phyloP scores from a whole-genome alignment of 2,329 filamentous ascomycete genomes.

The Acrodontium crateriforme region DNA sequence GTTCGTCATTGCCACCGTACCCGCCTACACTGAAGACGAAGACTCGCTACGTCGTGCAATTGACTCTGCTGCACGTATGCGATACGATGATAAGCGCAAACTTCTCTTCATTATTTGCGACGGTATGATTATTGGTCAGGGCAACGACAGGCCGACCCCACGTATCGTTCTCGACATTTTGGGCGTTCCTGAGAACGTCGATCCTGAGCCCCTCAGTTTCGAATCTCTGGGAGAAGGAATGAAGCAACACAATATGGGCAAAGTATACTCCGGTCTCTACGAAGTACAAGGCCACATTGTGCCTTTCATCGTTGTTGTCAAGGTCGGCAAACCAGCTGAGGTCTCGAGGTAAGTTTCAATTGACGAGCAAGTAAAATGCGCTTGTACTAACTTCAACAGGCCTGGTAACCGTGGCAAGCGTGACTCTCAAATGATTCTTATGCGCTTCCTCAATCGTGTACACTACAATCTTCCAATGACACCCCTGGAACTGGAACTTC shows the following conservation, averaged over 20 bases:
- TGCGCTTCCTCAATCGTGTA: conserved; percentile 98
- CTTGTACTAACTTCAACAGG: conserved; percentile 20
- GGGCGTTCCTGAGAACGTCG: conserved; percentile 81
- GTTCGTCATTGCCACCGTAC: conserved; percentile 95
- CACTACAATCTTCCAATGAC: conserved; percentile 97
- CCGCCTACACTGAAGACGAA: conserved; percentile 95
- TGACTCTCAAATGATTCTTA: conserved; percentile 95
- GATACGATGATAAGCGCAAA: conserved; percentile 92
- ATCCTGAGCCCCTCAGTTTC: conserved; percentile 92
- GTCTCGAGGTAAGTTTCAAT: conserved; percentile 34
- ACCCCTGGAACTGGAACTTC: conserved; percentile 92
- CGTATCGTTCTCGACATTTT: conserved; percentile 95
- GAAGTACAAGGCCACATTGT: conserved; percentile 97
- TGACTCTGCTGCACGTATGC: conserved; percentile 88
- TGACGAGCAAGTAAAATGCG: no score
- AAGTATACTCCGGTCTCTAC: conserved; percentile 94
- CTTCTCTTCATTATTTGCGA: conserved; percentile 85
- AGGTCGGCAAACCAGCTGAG: conserved; percentile 78
- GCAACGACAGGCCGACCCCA: conserved; percentile 90
- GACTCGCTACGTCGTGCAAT: conserved; percentile 94
- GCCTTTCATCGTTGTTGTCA: conserved; percentile 91
- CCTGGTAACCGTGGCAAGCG: conserved; percentile 97
- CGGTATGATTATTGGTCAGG: conserved; percentile 98
- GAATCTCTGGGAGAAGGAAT: conserved; percentile 89
- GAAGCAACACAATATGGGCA: conserved; percentile 99